Percentiles rank a stretch among this genome's conserved stretches.
Conservation (phyloP, 805 yeast genomes). For the Schwanniomyces pseudopolymorphus region DNA sequence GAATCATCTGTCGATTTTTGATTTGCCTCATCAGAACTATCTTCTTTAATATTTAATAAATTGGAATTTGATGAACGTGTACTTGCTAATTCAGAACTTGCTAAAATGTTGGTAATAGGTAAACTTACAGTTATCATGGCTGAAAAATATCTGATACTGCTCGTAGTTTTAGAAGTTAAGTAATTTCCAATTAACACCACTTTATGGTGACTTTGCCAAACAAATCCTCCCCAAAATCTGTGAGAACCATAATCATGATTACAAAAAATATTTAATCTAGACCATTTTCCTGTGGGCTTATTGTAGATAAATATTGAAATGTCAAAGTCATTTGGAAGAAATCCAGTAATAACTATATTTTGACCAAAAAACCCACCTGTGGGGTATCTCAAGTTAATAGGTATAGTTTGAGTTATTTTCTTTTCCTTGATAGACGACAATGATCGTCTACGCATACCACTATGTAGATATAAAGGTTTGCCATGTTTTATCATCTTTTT, state of each 20-base stretch:
- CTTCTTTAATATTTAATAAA: neutral
- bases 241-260: conserved; percentile 55
- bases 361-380: conserved; percentile 67
- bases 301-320: conserved; percentile 52
- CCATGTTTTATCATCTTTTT: conserved; percentile 34
- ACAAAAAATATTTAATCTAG: conserved; percentile 54
- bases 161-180: conserved; percentile 44
- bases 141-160: conserved; percentile 49
- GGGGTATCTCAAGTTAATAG: conserved; percentile 52
- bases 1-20: conserved; percentile 7
- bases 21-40: neutral
- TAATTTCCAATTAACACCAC: conserved; percentile 59
- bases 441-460: conserved; percentile 11
- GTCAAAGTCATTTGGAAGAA: conserved; percentile 45
- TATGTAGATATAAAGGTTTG: conserved; percentile 29
- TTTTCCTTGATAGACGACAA: conserved; percentile 2
- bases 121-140: conserved; percentile 50
- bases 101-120: conserved; percentile 53
- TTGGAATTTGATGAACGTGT: conserved; percentile 8
- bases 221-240: conserved; percentile 64
- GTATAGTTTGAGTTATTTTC: conserved; percentile 37
- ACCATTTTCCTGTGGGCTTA: conserved; percentile 61
- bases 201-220: conserved; percentile 79
- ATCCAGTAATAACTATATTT: conserved; percentile 62
- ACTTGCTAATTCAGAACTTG: conserved; percentile 41